Evolutionary conservation across 2,329 filamentous ascomycete genomes (phyloP).

Genomic region (Ophiosphaerella narmari): DNA sequence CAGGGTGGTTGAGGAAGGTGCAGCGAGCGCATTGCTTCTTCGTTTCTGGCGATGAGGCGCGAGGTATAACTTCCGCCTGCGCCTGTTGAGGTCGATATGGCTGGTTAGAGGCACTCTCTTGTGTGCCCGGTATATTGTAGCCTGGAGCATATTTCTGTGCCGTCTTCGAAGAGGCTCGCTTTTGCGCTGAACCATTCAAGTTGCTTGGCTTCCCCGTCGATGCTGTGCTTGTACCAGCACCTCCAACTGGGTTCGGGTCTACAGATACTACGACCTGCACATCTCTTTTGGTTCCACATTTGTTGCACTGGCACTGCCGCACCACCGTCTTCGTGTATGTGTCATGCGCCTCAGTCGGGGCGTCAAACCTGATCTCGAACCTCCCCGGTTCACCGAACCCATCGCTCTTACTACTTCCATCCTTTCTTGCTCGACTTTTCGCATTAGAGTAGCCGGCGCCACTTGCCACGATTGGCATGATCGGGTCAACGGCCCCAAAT

Average conservation of each 20-base stretch:
- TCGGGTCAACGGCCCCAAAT: constrained; percentile 39
- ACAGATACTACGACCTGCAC: constrained; percentile 41
- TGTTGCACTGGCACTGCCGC: constrained; percentile 41
- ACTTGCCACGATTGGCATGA: constrained; percentile 39
- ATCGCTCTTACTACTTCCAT: constrained; percentile 8
- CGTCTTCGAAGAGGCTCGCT: constrained; percentile 18
- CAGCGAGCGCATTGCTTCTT: constrained; percentile 43
- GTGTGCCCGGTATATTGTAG: constrained; percentile 28
- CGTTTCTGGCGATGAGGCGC: constrained; percentile 29
- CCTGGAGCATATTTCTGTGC: constrained; percentile 32
- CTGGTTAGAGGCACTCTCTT: constrained; percentile 22
- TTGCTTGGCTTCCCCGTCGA: constrained; percentile 16
- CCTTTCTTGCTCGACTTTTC: constrained; percentile 20
- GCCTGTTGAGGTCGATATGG: constrained; percentile 19
- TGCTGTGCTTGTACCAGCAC: constrained; percentile 6
- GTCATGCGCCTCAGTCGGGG: constrained; percentile 32
- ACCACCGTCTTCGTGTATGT: constrained; percentile 39
- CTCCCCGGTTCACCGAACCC: constrained; percentile 35
- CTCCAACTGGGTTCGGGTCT: constrained; percentile 32
- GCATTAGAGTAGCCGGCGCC: constrained; percentile 38
- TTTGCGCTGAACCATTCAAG: constrained; percentile 15
- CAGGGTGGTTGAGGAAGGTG: constrained; percentile 42
- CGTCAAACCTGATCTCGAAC: constrained; percentile 43
- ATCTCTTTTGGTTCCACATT: constrained; percentile 42
- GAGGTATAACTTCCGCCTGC: constrained; percentile 11